Percentiles rank a stretch among this genome's conserved stretches.
phyloP scores from a whole-genome alignment of 495 filamentous ascomycete genomes.

The Penicillium cinerascens region DNA sequence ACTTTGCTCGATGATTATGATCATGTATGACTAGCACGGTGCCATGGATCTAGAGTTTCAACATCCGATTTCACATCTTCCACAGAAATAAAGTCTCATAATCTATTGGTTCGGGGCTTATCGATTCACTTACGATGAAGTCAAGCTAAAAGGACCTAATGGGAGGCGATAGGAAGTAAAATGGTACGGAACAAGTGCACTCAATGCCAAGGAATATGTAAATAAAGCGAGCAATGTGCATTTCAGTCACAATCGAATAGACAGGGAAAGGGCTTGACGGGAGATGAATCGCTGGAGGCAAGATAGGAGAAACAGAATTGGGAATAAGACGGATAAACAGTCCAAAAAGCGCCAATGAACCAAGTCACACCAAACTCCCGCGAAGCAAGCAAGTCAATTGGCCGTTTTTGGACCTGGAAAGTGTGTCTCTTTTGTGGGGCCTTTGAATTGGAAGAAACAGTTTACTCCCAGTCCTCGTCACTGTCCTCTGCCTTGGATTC shows the following conservation, averaged over 20 bases:
- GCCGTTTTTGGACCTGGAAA: background rate
- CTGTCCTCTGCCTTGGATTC: constrained; percentile 55
- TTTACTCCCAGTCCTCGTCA: constrained; percentile 83
- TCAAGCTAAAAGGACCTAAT: background rate
- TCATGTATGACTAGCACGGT: constrained; percentile 12
- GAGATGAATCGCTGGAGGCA: constrained; percentile 21
- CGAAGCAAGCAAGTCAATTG: constrained; percentile 9
- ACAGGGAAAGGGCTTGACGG: constrained; percentile 5
- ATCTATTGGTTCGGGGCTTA: background rate
- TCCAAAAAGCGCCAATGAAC: constrained; percentile 19
- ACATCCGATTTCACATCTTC: background rate
- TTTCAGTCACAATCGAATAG: constrained; percentile 9
- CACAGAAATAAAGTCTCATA: background rate
- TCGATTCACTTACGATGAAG: background rate
- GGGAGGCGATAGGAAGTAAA: background rate
- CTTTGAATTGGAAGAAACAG: background rate
- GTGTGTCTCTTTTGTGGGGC: background rate
- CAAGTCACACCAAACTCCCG: constrained; percentile 20
- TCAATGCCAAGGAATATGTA: constrained; percentile 14
- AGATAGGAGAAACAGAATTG: constrained; percentile 11
- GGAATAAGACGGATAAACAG: constrained; percentile 15
- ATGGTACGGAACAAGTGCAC: background rate
- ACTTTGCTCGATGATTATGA: background rate
- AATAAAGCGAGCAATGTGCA: constrained; percentile 15
- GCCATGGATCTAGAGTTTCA: background rate